A percentile compares a stretch with the other conserved stretches of the same genome.
These are phyloP conservation scores for Aspergillus japonicus DNA, from an alignment of 2,329 filamentous ascomycete species.

Conservation along the genomic window DNA sequence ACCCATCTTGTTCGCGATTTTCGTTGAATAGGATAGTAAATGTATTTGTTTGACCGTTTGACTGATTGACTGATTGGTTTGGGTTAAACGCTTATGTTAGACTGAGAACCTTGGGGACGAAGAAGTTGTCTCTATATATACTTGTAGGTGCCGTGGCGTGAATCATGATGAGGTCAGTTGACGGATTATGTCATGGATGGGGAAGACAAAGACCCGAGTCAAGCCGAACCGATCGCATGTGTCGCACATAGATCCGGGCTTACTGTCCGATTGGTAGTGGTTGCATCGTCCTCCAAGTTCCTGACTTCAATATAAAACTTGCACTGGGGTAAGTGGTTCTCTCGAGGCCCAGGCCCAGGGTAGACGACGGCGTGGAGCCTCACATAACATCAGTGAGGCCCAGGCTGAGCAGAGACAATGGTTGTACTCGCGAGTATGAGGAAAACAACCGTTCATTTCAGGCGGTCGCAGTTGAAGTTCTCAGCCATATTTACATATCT, in stretches of 20 bases:
- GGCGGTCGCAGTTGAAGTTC: too few relatives aligned
- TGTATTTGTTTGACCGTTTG: not conserved
- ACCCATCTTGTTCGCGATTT: constrained; percentile 26
- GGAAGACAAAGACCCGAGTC: not conserved
- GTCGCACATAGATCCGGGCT: not conserved
- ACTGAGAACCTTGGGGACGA: constrained; percentile 5
- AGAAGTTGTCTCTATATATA: constrained; percentile 9
- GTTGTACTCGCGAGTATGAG: too few relatives aligned
- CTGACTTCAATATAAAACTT: not conserved
- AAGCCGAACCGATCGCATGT: not conserved
- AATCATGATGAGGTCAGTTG: constrained; percentile 29
- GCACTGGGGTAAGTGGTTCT: not conserved
- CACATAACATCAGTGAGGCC: not conserved
- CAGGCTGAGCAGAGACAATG: too few relatives aligned
- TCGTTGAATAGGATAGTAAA: not conserved
- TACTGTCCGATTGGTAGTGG: not conserved
- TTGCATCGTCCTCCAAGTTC: not conserved
- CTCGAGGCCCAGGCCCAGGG: not conserved
- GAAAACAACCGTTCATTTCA: too few relatives aligned
- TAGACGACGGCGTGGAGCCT: not conserved
- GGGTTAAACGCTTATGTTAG: constrained; percentile 1
- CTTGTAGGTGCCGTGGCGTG: constrained; percentile 4
- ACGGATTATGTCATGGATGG: not conserved
- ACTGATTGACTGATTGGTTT: not conserved
- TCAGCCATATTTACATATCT: too few relatives aligned